These are phyloP conservation scores for Saxophila tyrrhenica DNA, from an alignment of 495 filamentous ascomycete species.

Conservation along the genomic window DNA sequence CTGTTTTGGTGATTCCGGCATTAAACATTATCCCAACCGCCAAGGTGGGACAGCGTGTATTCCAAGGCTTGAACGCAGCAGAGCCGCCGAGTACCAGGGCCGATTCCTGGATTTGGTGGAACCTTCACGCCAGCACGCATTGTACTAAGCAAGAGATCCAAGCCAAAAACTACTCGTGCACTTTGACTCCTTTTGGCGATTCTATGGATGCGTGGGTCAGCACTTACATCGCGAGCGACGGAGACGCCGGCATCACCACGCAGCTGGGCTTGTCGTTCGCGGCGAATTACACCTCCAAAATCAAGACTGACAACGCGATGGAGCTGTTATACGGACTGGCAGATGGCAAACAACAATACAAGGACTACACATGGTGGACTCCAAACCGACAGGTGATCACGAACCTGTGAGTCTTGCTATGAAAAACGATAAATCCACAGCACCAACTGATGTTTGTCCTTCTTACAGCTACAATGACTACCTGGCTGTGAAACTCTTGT, in stretches of 20 bases:
- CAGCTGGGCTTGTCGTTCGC: background rate
- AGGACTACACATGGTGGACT: background rate
- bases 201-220: background rate
- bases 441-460: too few relatives aligned
- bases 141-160: background rate
- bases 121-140: background rate
- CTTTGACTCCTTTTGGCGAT: slow-evolving; percentile 3
- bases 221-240: slow-evolving; percentile 1
- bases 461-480: background rate
- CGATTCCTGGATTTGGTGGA: background rate
- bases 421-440: too few relatives aligned
- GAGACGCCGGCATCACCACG: background rate
- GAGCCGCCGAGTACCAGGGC: background rate
- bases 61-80: background rate
- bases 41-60: background rate
- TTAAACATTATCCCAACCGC: slow-evolving; percentile 16
- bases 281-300: background rate
- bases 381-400: slow-evolving; percentile 8
- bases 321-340: background rate
- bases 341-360: slow-evolving; percentile 4
- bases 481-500: background rate
- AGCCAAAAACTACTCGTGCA: background rate
- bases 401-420: background rate
- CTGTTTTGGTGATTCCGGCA: slow-evolving; percentile 21
- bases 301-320: background rate